Evolutionary conservation across 2,329 filamentous ascomycete species (phyloP), one percentile per base, ranked within the genome.

Genomic region (Epichloe gansuensis): DNA sequence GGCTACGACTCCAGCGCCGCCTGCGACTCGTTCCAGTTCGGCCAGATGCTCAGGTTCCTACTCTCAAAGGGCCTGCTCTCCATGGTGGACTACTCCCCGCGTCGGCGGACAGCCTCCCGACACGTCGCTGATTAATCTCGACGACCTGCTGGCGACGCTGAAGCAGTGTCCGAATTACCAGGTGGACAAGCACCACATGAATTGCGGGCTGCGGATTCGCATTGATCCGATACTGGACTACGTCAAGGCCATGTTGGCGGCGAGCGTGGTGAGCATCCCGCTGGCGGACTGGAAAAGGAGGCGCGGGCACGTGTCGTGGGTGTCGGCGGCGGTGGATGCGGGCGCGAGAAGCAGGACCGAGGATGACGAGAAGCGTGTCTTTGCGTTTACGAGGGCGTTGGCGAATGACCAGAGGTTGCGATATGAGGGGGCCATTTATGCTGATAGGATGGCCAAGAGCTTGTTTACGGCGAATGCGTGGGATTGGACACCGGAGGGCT

Each of bases 11-110:
- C 81, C 2, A 86, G 81, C 56, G 68, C 77, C 2, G 80, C 85
- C 43, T 90, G 86, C 65, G 86, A 91, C 68, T 83, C 81, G 2
- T 91, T 85, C 61, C 86, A 91, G 66, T 76, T 91, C 1, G 86
- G 86, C 23, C 85, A 90, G 67, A 87, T 87, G 75, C 68, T 88
- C 57, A 82, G 81, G 58, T 90, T 90, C 66, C 77, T 90, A 38
- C 69, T 73, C 13, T 75, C 75, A 57, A 80, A 81, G 57, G 74
- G 77, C 31, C 77, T 87, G 0, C 61, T 88, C 4, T 77, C 75
- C 39, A 67, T 88, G 1, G 71, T 76, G 6, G 76, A 81, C 61
- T 81, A 80, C 56, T 73, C 75, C 70, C 76, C 0, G 60, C 64
- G 2, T 76, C 76, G 1, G 61, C 76, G 5, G 69, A 73, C 46